Percentiles rank a stretch among this genome's conserved stretches.
These are phyloP conservation scores for Tolypocladium ovalisporum DNA, from an alignment of 2,329 filamentous ascomycete species.

Conservation along the genomic window DNA sequence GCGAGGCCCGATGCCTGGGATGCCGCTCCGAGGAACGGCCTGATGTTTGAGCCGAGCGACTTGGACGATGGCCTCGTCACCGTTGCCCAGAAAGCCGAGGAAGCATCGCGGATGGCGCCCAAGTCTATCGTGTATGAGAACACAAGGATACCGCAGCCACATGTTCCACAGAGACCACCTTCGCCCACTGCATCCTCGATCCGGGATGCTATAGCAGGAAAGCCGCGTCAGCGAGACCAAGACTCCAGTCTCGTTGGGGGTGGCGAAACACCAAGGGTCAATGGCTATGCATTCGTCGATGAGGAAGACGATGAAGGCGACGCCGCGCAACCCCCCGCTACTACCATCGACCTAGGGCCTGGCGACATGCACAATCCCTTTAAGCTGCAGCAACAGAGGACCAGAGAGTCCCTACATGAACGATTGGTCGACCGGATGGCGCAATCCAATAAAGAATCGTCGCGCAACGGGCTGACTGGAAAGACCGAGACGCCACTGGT, in stretches of 20 bases:
- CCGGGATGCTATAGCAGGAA: constrained; percentile 71
- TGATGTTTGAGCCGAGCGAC: constrained; percentile 76
- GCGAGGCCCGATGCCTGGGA: constrained; percentile 72
- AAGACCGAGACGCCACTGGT: constrained; percentile 49
- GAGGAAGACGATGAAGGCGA: constrained; percentile 43
- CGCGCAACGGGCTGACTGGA: constrained; percentile 47
- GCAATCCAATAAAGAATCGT: constrained; percentile 55
- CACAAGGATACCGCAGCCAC: constrained; percentile 58
- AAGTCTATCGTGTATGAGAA: constrained; percentile 74
- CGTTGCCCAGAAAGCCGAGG: constrained; percentile 56
- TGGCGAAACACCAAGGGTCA: constrained; percentile 77
- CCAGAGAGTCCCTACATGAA: constrained; percentile 71
- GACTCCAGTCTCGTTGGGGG: constrained; percentile 47
- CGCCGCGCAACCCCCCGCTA: constrained; percentile 10
- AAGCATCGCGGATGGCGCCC: constrained; percentile 60
- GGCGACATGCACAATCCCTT: constrained; percentile 67
- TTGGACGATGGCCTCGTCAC: constrained; percentile 51
- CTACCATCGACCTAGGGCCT: constrained; percentile 46
- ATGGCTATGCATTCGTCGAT: constrained; percentile 90
- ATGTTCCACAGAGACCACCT: constrained; percentile 38
- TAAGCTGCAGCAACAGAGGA: constrained; percentile 61
- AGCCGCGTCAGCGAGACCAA: constrained; percentile 48
- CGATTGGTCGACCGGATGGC: constrained; percentile 77
- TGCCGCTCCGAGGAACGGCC: constrained; percentile 60
- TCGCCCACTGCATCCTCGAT: constrained; percentile 81